Conservation (phyloP, 352 stramenopile species). For the Phytophthora pistaciae region DNA sequence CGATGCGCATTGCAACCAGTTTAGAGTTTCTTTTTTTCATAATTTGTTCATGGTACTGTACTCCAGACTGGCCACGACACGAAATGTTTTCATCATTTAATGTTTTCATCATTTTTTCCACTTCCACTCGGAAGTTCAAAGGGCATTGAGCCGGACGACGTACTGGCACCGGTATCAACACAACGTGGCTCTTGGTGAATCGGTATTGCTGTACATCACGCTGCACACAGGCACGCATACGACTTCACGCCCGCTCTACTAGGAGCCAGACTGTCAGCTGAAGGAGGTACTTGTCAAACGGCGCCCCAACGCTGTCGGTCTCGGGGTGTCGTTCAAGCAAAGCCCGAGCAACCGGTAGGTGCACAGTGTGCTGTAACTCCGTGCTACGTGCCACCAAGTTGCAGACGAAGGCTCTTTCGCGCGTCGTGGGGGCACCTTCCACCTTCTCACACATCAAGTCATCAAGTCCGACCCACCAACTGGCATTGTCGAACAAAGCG, state of each 20-base stretch:
- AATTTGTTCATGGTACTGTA: too few relatives aligned
- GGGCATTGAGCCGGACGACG: background rate
- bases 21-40: too few relatives aligned
- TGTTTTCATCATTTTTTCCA: too few relatives aligned
- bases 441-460: conserved; percentile 1
- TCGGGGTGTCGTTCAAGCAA: background rate
- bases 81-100: too few relatives aligned
- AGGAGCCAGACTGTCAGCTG: background rate
- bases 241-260: background rate
- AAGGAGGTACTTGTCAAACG: conserved; percentile 1
- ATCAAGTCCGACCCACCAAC: background rate
- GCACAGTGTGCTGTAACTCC: background rate
- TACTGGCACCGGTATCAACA: background rate
- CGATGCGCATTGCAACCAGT: too few relatives aligned
- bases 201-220: background rate
- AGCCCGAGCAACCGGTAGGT: background rate
- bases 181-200: background rate
- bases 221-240: background rate
- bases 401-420: background rate
- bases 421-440: background rate
- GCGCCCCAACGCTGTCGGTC: background rate
- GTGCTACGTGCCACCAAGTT: background rate
- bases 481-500: background rate
- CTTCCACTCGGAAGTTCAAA: background rate
- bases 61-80: too few relatives aligned